Percentiles rank a stretch among this genome's conserved stretches.
These are phyloP conservation scores for Ricinus communis DNA, from an alignment of 345 rosid genomes.

Conservation along the genomic window DNA sequence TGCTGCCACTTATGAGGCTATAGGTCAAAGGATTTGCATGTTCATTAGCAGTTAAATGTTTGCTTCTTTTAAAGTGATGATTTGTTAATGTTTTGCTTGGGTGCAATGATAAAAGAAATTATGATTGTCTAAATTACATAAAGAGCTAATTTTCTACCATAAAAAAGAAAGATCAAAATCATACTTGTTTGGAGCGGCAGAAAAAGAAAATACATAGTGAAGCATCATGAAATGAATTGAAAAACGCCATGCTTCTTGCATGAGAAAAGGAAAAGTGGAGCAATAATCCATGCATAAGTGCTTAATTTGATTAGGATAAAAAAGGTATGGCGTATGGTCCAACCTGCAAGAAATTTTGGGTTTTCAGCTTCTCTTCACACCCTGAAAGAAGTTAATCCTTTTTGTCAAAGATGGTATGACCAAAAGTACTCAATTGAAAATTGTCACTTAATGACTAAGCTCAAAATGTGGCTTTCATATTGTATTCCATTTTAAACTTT, in stretches of 20 bases:
- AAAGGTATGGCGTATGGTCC: not conserved
- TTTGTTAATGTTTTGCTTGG: not conserved
- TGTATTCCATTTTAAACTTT: not conserved
- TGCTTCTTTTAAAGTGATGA: not conserved
- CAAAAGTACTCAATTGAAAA: not conserved
- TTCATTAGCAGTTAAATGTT: not conserved
- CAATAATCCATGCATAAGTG: constrained; percentile 15
- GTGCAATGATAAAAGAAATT: constrained; percentile 6
- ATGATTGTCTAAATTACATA: constrained; percentile 1
- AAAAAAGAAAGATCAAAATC: constrained; percentile 3
- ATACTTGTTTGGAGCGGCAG: not conserved
- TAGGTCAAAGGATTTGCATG: not conserved
- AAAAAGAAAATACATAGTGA: not conserved
- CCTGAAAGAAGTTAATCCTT: not conserved
- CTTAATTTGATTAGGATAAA: constrained; percentile 3
- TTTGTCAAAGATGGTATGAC: not conserved
- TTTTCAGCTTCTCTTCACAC: not conserved
- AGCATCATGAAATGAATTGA: constrained; percentile 9
- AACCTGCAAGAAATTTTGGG: not conserved
- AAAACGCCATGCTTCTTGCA: constrained; percentile 12
- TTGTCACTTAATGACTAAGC: not conserved
- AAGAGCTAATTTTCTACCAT: constrained; percentile 2
- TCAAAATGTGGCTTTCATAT: not conserved
- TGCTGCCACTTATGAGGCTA: too few species aligned
- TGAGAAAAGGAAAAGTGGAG: constrained; percentile 8